A percentile compares a stretch with the other conserved stretches of the same genome.
phyloP scores from a whole-genome alignment of 2,329 filamentous ascomycete genomes.

The Hymenoscyphus occultus region DNA sequence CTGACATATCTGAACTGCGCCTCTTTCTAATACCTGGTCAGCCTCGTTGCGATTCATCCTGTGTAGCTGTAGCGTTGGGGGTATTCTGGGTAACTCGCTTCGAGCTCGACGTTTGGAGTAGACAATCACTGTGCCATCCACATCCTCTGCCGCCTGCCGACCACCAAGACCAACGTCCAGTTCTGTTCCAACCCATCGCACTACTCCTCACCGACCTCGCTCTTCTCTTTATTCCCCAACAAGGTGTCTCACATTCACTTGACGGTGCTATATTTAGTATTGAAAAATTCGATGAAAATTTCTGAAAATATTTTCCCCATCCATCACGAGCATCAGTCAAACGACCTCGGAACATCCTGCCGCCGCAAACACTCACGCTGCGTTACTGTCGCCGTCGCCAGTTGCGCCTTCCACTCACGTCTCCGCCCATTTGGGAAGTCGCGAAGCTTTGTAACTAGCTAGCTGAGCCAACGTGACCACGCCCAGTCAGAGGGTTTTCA shows the following conservation, averaged over 20 bases:
- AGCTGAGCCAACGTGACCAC: no score
- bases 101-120: not conserved
- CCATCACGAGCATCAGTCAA: not conserved
- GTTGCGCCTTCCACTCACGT: not conserved
- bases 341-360: not conserved
- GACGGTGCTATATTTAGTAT: not conserved
- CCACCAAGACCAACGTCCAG: not conserved
- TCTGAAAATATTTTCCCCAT: not conserved
- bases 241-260: not conserved
- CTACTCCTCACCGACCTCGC: not conserved
- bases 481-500: not conserved
- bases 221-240: not conserved
- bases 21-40: not conserved
- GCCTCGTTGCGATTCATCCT: not conserved
- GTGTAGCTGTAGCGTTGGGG: no score
- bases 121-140: constrained; percentile 5
- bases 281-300: not conserved
- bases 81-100: not conserved
- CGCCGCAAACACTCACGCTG: not conserved
- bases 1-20: not conserved
- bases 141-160: not conserved
- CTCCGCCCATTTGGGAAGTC: not conserved
- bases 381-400: not conserved
- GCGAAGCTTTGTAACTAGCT: no score
- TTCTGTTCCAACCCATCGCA: not conserved